Evolutionary conservation across 2,329 filamentous ascomycete genomes (phyloP), one percentile per base, ranked within the genome.

Genomic region (Fusarium lateritium): DNA sequence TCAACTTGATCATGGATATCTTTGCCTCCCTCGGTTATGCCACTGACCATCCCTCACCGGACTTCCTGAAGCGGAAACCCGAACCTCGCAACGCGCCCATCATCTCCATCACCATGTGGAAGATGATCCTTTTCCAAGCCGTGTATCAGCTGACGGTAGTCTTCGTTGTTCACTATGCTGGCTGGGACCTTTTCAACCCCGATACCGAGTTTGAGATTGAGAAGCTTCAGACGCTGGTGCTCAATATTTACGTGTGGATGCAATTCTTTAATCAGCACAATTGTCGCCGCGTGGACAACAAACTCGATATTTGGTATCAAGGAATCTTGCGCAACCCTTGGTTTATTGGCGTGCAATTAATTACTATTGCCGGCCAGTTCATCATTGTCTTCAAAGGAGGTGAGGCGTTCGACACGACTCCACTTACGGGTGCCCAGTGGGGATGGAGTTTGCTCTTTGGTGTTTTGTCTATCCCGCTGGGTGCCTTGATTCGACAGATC

Each of bases 191-290:
- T 36, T 83, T 91, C 17, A 91, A 70, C 78, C 91, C 42, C 74
- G 81, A 84, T 49, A 77, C 76, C 2, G 43, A 70, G 21, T 64
- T 66, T 14, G 77, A 79, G 38, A 72, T 75, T 7, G 76, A 80
- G 43, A 77, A 79, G 22, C 78, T 84, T 21, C 80, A 88, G 57
- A 93, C 92, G 2, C 83, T 95, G 13, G 90, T 95, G 7, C 94
- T 95, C 84, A 96, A 95, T 79, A 92, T 91, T 0, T 95, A 94
- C 71, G 91, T 94, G 44, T 94, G 92, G 91, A 94, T 95, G 91
- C 92, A 95, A 70, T 93, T 96, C 67, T 95, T 95, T 84, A 95
- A 96, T 73, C 88, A 93, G 72, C 88, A 93, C 80, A 94, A 77
- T 82, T 94, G 93, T 79, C 90, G 93, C 38, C 88, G 92, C 14